Conservation (phyloP, 495 filamentous ascomycete genomes). For the Beverwykella pulmonaria region DNA sequence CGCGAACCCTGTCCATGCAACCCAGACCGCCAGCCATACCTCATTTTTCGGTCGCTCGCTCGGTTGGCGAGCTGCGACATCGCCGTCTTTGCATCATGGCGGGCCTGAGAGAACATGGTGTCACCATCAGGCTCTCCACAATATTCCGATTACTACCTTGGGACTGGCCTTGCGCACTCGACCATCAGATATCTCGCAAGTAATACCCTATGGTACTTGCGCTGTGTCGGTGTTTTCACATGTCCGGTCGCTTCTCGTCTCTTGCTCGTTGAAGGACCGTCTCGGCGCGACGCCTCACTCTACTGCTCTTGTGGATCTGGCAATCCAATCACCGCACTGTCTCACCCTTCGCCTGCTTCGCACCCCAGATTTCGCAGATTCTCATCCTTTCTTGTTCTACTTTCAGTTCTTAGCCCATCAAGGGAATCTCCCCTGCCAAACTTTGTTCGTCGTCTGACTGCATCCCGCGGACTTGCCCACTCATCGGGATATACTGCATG, state of each 20-base stretch:
- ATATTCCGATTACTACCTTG: not conserved
- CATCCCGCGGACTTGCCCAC: slow-evolving; percentile 13
- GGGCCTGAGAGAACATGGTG: slow-evolving; percentile 12
- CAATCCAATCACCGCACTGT: not conserved
- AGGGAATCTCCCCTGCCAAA: slow-evolving; percentile 7
- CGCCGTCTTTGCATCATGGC: slow-evolving; percentile 24
- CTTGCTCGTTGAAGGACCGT: not conserved
- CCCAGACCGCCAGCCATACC: slow-evolving; percentile 27
- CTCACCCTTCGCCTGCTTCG: slow-evolving; percentile 7
- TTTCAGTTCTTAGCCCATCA: not conserved
- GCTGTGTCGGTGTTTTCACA: slow-evolving; percentile 12
- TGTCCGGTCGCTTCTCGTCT: not conserved
- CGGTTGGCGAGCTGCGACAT: slow-evolving; percentile 33
- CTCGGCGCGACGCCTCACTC: slow-evolving; percentile 12
- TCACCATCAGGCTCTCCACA: slow-evolving; percentile 7
- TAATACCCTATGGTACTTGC: not conserved
- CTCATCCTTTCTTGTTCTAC: not conserved
- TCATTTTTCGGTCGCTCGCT: slow-evolving; percentile 32
- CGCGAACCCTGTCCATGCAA: slow-evolving; percentile 14
- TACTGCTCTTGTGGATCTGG: not conserved
- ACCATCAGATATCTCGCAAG: slow-evolving; percentile 17
- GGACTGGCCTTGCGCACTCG: not conserved
- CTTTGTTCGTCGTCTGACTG: slow-evolving; percentile 27
- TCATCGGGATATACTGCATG: slow-evolving; percentile 24
- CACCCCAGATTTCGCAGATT: slow-evolving; percentile 16